Evolutionary conservation across 2,329 filamentous ascomycete genomes (phyloP).

Genomic region (Cladosporium sp.): DNA sequence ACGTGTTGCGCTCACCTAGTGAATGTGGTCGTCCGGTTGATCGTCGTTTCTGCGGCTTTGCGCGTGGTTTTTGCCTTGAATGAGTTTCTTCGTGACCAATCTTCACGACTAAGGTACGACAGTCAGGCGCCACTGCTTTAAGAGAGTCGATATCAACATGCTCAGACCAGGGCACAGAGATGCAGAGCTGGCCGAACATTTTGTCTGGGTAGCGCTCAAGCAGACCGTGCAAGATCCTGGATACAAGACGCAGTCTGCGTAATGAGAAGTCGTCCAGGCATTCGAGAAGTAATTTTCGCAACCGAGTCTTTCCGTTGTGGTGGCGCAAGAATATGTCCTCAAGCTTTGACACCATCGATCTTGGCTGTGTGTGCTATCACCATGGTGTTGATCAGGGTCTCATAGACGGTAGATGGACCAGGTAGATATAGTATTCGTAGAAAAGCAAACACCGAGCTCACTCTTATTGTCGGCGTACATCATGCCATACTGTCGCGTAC

Average conservation of each 20-base stretch:
- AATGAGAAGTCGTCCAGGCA: slow-evolving; percentile 16
- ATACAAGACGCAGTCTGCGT: slow-evolving; percentile 17
- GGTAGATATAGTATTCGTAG: background rate
- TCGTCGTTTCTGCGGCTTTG: background rate
- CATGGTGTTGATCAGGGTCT: background rate
- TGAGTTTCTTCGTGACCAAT: slow-evolving; percentile 3
- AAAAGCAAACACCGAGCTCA: background rate
- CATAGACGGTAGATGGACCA: background rate
- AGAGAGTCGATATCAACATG: background rate
- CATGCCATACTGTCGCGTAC: background rate
- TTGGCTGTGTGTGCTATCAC: background rate
- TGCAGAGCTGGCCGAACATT: slow-evolving; percentile 17
- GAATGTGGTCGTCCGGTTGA: background rate
- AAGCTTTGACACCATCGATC: slow-evolving; percentile 19
- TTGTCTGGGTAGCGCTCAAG: slow-evolving; percentile 15
- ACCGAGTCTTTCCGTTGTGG: slow-evolving; percentile 1
- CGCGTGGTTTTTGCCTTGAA: background rate
- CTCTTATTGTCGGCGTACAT: background rate
- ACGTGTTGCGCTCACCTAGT: background rate
- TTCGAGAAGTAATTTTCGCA: slow-evolving; percentile 15
- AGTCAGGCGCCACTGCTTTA: slow-evolving; percentile 14
- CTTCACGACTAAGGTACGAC: slow-evolving; percentile 20
- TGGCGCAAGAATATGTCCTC: slow-evolving; percentile 18
- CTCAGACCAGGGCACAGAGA: slow-evolving; percentile 13
- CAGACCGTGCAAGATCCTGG: slow-evolving; percentile 14